Evolutionary conservation across 352 stramenopile species (phyloP).

Genomic region (Pythium phragmitis): DNA sequence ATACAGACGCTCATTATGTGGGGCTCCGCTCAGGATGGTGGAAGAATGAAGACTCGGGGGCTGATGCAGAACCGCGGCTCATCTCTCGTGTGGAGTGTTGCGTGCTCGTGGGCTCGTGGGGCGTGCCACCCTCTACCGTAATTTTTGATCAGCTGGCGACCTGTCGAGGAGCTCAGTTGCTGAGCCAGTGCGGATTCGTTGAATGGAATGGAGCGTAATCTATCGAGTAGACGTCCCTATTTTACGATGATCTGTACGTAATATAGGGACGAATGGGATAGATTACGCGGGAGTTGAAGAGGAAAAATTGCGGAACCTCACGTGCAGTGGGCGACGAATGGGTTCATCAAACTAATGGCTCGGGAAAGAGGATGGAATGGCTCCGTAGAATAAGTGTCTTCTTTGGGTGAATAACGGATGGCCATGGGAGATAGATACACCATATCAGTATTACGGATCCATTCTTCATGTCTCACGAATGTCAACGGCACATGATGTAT

Average conservation of each 20-base stretch:
- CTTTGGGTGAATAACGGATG: no score
- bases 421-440: no score
- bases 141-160: conserved; percentile 3
- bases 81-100: background rate
- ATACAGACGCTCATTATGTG: conserved; percentile 5
- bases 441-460: no score
- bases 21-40: background rate
- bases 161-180: background rate
- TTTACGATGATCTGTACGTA: background rate
- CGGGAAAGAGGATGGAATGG: background rate
- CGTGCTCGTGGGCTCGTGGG: conserved; percentile 1
- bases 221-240: conserved; percentile 3
- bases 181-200: background rate
- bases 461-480: no score
- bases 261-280: background rate
- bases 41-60: background rate
- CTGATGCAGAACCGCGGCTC: background rate
- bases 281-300: background rate
- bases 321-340: background rate
- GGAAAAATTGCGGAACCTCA: background rate
- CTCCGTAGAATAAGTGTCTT: background rate
- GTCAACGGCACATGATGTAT: background rate
- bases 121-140: background rate
- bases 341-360: background rate
- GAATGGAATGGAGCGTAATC: conserved; percentile 3